Conservation (phyloP, 768 basidiomycete species). For the Phaffia tasmanica region DNA sequence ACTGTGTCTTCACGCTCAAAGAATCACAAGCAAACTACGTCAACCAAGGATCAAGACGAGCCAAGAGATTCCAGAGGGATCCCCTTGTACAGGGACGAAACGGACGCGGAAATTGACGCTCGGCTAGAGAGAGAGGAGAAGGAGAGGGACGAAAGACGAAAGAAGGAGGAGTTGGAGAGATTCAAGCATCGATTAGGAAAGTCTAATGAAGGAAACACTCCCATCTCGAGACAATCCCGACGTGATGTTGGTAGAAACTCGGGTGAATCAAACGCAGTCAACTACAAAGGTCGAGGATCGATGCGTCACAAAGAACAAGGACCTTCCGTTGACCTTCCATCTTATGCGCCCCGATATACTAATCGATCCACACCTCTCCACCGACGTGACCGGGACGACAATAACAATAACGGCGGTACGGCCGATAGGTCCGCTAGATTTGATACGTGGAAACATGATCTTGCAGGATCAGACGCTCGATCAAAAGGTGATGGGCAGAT, state of each 20-base stretch:
- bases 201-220: slow-evolving; percentile 8
- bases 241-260: slow-evolving; percentile 16
- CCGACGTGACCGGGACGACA: neutral
- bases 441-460: too few species aligned
- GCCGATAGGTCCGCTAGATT: neutral
- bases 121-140: slow-evolving; percentile 24
- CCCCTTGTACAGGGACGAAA: slow-evolving; percentile 19
- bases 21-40: slow-evolving; percentile 16
- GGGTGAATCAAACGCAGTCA: neutral
- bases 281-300: slow-evolving; percentile 18
- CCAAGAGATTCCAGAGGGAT: neutral
- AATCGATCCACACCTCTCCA: neutral
- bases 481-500: too few species aligned
- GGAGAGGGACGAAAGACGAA: slow-evolving; percentile 8
- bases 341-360: slow-evolving; percentile 5
- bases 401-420: neutral
- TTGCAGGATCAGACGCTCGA: too few species aligned
- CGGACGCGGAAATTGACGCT: slow-evolving; percentile 25
- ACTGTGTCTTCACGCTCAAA: neutral
- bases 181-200: slow-evolving; percentile 14
- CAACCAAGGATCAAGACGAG: neutral
- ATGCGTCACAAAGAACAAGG: slow-evolving; percentile 22
- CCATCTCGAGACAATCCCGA: neutral
- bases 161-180: slow-evolving; percentile 19
- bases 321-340: slow-evolving; percentile 15